A percentile compares a stretch with the other conserved stretches of the same genome.
phyloP scores from a whole-genome alignment of 2,329 filamentous ascomycete genomes.

The Paracamarosporium sp. region DNA sequence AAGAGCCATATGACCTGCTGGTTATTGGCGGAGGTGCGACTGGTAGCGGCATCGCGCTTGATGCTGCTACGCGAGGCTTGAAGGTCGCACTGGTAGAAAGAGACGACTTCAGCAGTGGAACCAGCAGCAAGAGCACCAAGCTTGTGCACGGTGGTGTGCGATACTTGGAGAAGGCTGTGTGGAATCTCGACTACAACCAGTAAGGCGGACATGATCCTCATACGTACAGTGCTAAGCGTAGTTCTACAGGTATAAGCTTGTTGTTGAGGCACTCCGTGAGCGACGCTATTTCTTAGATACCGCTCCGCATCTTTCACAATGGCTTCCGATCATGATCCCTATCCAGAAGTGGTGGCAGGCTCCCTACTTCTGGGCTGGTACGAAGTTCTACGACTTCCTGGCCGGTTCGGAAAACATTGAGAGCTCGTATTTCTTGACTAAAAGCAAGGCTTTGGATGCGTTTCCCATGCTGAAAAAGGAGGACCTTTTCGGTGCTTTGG shows the following conservation, averaged over 20 bases:
- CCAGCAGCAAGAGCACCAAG: constrained; percentile 87
- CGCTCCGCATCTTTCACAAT: constrained; percentile 80
- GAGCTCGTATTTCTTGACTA: constrained; percentile 85
- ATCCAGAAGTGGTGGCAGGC: constrained; percentile 85
- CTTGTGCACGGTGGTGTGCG: constrained; percentile 84
- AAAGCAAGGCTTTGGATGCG: constrained; percentile 83
- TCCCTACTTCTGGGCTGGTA: constrained; percentile 79
- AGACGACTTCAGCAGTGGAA: constrained; percentile 82
- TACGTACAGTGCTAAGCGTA: constrained; percentile 10
- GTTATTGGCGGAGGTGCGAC: constrained; percentile 83
- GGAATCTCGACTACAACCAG: constrained; percentile 85
- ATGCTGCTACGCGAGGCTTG: constrained; percentile 78
- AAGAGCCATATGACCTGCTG: constrained; percentile 75
- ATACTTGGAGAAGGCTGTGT: constrained; percentile 86
- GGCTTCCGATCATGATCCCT: constrained; percentile 84
- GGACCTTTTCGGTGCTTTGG: constrained; percentile 78
- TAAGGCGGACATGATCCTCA: constrained; percentile 41
- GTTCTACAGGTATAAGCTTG: constrained; percentile 64
- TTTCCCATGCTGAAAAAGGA: constrained; percentile 89
- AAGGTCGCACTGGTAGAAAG: constrained; percentile 82
- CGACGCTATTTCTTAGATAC: constrained; percentile 84
- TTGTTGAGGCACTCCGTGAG: constrained; percentile 82
- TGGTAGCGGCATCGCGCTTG: constrained; percentile 79
- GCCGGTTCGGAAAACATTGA: constrained; percentile 88
- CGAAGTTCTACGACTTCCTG: constrained; percentile 84